Base-by-base conservation (phyloP, 176 grass and related monocot species). In the Coix lacrymajobi region DNA sequence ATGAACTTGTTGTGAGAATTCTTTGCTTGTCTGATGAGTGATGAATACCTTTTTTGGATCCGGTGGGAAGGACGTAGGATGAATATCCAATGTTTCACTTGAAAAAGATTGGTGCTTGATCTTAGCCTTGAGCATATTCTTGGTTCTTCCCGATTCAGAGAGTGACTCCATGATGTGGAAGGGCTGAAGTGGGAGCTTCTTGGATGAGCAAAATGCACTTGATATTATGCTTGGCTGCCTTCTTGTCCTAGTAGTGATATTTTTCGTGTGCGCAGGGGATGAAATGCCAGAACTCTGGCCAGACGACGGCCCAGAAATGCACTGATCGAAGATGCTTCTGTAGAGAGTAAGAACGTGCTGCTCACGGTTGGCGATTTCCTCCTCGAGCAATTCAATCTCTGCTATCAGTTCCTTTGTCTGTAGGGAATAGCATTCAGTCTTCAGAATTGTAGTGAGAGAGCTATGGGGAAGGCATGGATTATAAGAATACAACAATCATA, bases 301-400 rank as follows among this genome's bases (percentile, higher is more conserved):
- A 8, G 96, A 95, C n/a, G 96, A 88, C 3, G 89, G 79, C 14
- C 85, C 87, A 0, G 89, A 95, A 14, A 22, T 31, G 51, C 92
- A 98, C 58, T 98, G 92, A 80, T 98, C 96, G 71, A 98, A 98
- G 58, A 98, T 93, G 60, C 90, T 93, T 90, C 92, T 90, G 77
- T 98, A 98, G 38, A 96, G 93, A 76, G 96, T 84, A 73, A 98
- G 93, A 67, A 98, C 92, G 52, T 98, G 93, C n/a, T 93, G 96
- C 75, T 98, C 96, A 0, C 93, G 84, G 45, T 96, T 93, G 41
- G 92, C 73, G 2, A 98, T 96, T 87, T 98, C 96, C 88, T 98
- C 96, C 80, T 98, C 91, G 1, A 98, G 96, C 57, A 93, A 78
- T 84, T 98, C 96, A 10, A 98, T 98, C 77, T 98, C 96, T 26